phyloP scores from a whole-genome alignment of 768 basidiomycete genomes.

The Asterophora parasitica region DNA sequence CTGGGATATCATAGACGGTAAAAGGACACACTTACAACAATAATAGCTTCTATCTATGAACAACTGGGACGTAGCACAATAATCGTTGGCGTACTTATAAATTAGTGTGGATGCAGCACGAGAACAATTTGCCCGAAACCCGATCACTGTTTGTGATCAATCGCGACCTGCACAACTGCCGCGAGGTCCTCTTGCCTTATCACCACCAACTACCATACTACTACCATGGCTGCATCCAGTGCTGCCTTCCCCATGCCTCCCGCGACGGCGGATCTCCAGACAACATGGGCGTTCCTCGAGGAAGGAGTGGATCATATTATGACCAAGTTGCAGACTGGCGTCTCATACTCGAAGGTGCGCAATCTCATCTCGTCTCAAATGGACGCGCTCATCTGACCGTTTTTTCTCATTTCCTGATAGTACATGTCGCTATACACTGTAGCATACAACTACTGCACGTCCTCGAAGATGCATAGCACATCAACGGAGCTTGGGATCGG shows the following conservation, averaged over 20 bases:
- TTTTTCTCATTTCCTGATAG: conserved; percentile 27
- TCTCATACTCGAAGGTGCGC: conserved; percentile 69
- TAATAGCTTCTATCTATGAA: too few relatives aligned
- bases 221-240: conserved; percentile 30
- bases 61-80: neutral
- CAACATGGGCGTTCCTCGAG: conserved; percentile 87
- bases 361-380: neutral
- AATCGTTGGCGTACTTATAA: neutral
- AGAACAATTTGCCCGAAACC: conserved; percentile 4
- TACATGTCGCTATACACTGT: conserved; percentile 91
- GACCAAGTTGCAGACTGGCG: conserved; percentile 85
- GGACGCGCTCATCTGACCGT: conserved; percentile 1
- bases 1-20: too few relatives aligned
- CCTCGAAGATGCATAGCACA: conserved; percentile 66
- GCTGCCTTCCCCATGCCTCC: conserved; percentile 55
- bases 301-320: conserved; percentile 90
- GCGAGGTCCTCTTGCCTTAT: conserved; percentile 4
- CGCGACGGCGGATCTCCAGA: conserved; percentile 63
- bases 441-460: conserved; percentile 97
- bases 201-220: conserved; percentile 17
- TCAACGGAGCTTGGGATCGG: conserved; percentile 47
- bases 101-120: neutral
- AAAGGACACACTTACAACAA: too few relatives aligned
- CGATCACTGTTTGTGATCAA: conserved; percentile 7
- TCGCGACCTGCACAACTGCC: conserved; percentile 4